Evolutionary conservation across 495 filamentous ascomycete species (phyloP).

Genomic region (Talaromyces thailandensis): DNA sequence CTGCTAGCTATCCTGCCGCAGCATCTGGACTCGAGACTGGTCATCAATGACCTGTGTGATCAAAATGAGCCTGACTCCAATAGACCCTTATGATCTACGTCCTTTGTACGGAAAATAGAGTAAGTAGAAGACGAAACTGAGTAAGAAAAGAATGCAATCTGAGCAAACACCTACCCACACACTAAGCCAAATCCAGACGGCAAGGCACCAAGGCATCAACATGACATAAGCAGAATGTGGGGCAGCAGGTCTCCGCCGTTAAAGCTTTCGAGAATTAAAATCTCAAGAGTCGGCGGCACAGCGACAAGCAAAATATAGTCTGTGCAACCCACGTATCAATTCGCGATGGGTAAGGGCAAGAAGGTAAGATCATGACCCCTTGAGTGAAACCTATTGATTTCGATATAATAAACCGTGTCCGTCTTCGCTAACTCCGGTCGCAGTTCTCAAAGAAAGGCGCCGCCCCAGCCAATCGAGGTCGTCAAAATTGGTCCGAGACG

Average conservation of each 20-base stretch:
- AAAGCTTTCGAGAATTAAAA: not conserved
- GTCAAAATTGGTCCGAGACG: conserved; percentile 44
- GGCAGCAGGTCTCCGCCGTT: not conserved
- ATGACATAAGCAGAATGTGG: not conserved
- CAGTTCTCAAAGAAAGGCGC: conserved; percentile 28
- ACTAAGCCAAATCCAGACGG: not conserved
- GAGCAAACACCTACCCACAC: not conserved
- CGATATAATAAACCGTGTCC: not conserved
- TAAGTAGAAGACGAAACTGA: not conserved
- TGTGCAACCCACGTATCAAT: not conserved
- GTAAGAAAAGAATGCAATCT: not conserved
- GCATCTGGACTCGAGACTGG: not conserved
- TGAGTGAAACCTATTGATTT: conserved; percentile 9
- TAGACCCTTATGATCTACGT: not conserved
- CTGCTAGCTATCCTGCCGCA: too few relatives aligned
- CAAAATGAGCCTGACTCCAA: not conserved
- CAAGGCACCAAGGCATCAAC: not conserved
- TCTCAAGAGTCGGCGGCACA: not conserved
- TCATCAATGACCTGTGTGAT: not conserved
- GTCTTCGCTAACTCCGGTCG: conserved; percentile 4
- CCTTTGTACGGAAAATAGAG: too few relatives aligned
- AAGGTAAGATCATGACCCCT: conserved; percentile 17
- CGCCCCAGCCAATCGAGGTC: conserved; percentile 18
- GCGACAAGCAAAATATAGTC: not conserved
- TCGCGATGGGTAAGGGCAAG: conserved; percentile 32